Conservation (phyloP, 768 basidiomycete genomes). For the Suillus discolor region DNA sequence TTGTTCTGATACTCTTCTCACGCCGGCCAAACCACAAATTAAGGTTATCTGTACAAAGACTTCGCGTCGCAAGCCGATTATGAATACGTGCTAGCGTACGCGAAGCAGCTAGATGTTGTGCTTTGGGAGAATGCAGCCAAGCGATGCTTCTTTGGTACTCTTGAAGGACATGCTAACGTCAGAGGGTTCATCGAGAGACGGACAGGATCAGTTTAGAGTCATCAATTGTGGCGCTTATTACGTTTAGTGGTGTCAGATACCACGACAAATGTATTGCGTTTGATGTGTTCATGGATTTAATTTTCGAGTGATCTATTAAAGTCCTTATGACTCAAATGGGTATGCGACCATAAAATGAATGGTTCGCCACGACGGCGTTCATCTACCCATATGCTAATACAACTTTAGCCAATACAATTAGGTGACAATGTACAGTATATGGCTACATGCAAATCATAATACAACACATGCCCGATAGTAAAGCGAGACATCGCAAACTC, state of each 20-base stretch:
- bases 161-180: slow-evolving; percentile 79
- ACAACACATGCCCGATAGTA: slow-evolving; percentile 9
- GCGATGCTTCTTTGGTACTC: slow-evolving; percentile 81
- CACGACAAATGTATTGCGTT: background rate
- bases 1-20: slow-evolving; percentile 13
- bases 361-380: slow-evolving; percentile 1
- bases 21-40: slow-evolving; percentile 6
- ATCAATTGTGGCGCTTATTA: background rate
- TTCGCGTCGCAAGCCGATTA: slow-evolving; percentile 89
- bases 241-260: background rate
- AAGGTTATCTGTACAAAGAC: slow-evolving; percentile 87
- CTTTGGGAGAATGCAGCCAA: slow-evolving; percentile 78
- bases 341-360: background rate
- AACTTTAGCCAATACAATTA: background rate
- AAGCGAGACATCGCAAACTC: background rate
- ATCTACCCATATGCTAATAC: background rate
- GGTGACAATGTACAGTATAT: slow-evolving; percentile 17
- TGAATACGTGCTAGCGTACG: slow-evolving; percentile 84
- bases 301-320: slow-evolving; percentile 9
- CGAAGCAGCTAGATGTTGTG: slow-evolving; percentile 78
- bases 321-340: background rate
- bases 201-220: slow-evolving; percentile 40
- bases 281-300: background rate
- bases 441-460: slow-evolving; percentile 17
- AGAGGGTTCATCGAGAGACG: slow-evolving; percentile 79